phyloP scores from a whole-genome alignment of 1,284 basidiomycete species.

The Macrocystidia cucumis region DNA sequence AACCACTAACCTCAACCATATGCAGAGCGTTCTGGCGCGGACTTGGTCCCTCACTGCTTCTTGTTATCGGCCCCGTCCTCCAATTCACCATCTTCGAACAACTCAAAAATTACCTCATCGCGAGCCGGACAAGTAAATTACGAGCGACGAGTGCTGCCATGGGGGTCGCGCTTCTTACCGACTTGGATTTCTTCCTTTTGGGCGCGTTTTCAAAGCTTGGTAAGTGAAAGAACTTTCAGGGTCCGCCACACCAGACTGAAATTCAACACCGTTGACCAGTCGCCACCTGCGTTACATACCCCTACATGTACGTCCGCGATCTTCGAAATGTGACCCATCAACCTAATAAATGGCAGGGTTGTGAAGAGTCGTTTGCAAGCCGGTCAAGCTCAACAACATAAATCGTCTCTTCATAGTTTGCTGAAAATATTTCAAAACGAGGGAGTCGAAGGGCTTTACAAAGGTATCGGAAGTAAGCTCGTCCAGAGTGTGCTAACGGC shows the following conservation, averaged over 20 bases:
- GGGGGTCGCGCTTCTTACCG: slow-evolving; percentile 50
- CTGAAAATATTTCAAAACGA: slow-evolving; percentile 69
- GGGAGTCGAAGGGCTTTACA: slow-evolving; percentile 78
- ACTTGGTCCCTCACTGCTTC: slow-evolving; percentile 88
- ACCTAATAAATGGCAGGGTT: slow-evolving; percentile 38
- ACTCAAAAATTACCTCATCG: slow-evolving; percentile 73
- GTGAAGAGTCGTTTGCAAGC: slow-evolving; percentile 81
- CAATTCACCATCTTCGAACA: slow-evolving; percentile 83
- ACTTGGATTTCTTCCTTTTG: slow-evolving; percentile 86
- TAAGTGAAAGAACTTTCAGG: slow-evolving; percentile 20
- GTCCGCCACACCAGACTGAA: too few species aligned
- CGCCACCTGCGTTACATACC: slow-evolving; percentile 70
- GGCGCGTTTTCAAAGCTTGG: slow-evolving; percentile 84
- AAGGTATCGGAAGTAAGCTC: slow-evolving; percentile 80
- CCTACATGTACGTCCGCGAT: slow-evolving; percentile 57
- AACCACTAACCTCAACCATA: slow-evolving; percentile 1
- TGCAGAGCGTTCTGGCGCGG: slow-evolving; percentile 83
- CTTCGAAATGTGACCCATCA: not conserved
- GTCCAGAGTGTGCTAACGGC: slow-evolving; percentile 86
- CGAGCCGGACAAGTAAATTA: slow-evolving; percentile 47
- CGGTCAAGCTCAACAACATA: slow-evolving; percentile 62
- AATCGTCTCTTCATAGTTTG: slow-evolving; percentile 64
- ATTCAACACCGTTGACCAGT: too few species aligned
- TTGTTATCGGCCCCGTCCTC: slow-evolving; percentile 94
- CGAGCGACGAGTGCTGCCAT: slow-evolving; percentile 36